These are phyloP conservation scores for Paspalum notatum DNA, from an alignment of 176 grass and related monocot species.

Conservation along the genomic window DNA sequence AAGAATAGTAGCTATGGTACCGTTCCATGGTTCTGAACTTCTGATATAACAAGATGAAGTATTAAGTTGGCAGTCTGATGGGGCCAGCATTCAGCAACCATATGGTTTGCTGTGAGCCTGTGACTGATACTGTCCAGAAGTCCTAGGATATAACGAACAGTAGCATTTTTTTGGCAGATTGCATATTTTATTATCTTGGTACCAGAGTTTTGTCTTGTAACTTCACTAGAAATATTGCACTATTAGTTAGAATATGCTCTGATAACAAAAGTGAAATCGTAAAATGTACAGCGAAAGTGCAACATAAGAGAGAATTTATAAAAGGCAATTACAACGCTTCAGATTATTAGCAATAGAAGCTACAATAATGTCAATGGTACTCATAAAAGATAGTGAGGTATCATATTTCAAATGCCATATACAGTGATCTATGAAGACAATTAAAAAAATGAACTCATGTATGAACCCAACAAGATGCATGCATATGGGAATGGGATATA, in stretches of 20 bases:
- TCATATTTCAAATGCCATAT: neutral
- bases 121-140: neutral
- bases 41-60: constrained; percentile 36
- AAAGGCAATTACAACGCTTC: constrained; percentile 3
- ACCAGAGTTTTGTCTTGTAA: constrained; percentile 21
- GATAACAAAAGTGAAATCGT: neutral
- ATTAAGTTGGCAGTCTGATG: constrained; percentile 20
- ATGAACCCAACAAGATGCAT: neutral
- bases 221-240: constrained; percentile 7
- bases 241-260: constrained; percentile 8
- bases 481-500: neutral
- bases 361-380: neutral
- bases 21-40: constrained; percentile 50
- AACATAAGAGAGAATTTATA: constrained; percentile 23
- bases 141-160: neutral
- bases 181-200: constrained; percentile 28
- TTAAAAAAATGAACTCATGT: neutral
- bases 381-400: neutral
- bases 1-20: constrained; percentile 30
- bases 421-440: neutral
- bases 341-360: neutral
- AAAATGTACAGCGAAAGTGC: neutral
- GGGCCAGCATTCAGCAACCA: constrained; percentile 4
- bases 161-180: neutral
- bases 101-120: neutral